Base-by-base conservation (phyloP, 2,329 filamentous ascomycete genomes). In the Fusarium mexicanum region DNA sequence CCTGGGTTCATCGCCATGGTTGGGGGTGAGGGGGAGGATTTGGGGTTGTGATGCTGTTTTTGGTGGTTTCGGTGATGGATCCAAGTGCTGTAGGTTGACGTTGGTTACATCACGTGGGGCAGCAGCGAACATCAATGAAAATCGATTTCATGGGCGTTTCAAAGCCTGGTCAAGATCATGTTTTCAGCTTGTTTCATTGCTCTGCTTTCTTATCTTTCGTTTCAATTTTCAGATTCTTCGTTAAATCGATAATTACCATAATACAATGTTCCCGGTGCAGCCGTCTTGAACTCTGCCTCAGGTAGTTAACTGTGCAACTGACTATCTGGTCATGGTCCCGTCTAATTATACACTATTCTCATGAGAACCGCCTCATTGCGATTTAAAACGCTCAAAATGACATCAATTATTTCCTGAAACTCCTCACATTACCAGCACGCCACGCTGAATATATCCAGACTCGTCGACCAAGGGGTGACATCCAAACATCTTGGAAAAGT, bases 401-500 rank as follows among this genome's bases (percentile, higher is more conserved):
- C 8, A 12, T 35, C 35, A 10, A 13, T 18, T 10, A 9, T n/a
- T 26, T 22, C 10, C 12, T n/a, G 4, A 16, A 50, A 8, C 2
- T 35, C 20, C 53, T 77, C 65, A 80, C 58, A 80, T 68, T 11
- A 80, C 63, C 43, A 80, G 48, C 16, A 82, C 79, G 38, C 81
- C 81, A 16, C 74, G 78, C n/a, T 80, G 74, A n/a, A 83, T 78
- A 46, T 80, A 80, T n/a, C 77, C 78, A 8, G 76, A 78, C 71
- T 81, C 80, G 29, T 82, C 75, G 14, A 83, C 61, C 46, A 84
- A 72, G 5, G 82, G 81, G 76, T 83, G 80, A 47, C 81, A 83
- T 10, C 78, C 77, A 51, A 83, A 80, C 55, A 81, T 68, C 33
- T 79, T 73, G 26, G 78, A 77, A 55, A 82, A 82, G 57, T 81